phyloP scores from a whole-genome alignment of 371 early-diverging fungal species.

The Zychaea mexicana region DNA sequence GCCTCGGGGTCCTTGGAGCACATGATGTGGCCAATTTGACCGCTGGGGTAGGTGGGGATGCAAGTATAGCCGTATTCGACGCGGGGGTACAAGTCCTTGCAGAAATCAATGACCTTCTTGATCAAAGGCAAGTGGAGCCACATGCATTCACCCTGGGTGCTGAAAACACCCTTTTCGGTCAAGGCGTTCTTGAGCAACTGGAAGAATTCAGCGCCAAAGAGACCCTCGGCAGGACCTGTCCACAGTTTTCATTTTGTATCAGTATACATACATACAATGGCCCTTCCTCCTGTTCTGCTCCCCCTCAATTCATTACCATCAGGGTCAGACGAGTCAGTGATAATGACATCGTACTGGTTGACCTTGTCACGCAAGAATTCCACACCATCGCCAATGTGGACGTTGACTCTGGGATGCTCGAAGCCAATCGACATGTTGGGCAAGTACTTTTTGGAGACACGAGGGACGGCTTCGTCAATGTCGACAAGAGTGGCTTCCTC shows the following conservation, averaged over 20 bases:
- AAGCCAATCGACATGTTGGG: slow-evolving; percentile 95
- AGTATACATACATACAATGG: too few relatives aligned
- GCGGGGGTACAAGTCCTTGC: slow-evolving; percentile 80
- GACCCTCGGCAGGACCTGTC: slow-evolving; percentile 89
- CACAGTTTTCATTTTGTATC: too few relatives aligned
- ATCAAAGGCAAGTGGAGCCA: slow-evolving; percentile 95
- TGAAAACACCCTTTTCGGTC: slow-evolving; percentile 88
- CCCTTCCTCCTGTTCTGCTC: too few relatives aligned
- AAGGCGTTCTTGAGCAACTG: slow-evolving; percentile 90
- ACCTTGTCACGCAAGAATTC: slow-evolving; percentile 86
- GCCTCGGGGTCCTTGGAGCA: slow-evolving; percentile 80
- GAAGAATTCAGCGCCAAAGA: slow-evolving; percentile 91
- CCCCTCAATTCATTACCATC: slow-evolving; percentile 61
- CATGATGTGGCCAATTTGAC: slow-evolving; percentile 95
- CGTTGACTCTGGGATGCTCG: slow-evolving; percentile 90
- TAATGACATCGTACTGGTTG: slow-evolving; percentile 93
- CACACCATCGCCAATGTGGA: slow-evolving; percentile 95
- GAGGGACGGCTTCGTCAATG: slow-evolving; percentile 94
- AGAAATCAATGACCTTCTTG: slow-evolving; percentile 80
- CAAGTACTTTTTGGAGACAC: slow-evolving; percentile 89
- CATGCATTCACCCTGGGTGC: slow-evolving; percentile 97
- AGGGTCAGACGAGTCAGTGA: slow-evolving; percentile 98
- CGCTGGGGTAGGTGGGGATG: slow-evolving; percentile 97
- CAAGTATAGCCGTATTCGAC: slow-evolving; percentile 93
- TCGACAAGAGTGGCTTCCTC: slow-evolving; percentile 92